phyloP scores from a whole-genome alignment of 2,329 filamentous ascomycete species.

The Nigrospora sphaerica region DNA sequence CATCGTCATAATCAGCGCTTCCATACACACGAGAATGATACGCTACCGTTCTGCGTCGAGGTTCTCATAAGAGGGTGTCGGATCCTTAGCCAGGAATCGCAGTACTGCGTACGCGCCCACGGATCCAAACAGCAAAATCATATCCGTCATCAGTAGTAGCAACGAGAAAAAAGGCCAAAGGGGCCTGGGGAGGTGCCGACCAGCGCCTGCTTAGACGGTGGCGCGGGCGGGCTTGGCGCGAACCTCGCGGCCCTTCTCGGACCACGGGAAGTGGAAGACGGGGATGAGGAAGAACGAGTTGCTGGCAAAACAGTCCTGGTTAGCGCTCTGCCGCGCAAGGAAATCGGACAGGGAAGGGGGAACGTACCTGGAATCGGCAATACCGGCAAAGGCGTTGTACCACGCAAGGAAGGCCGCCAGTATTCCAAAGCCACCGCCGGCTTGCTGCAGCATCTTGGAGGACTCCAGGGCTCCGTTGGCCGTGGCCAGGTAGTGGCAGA shows the following conservation, averaged over 20 bases:
- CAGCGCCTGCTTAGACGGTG: neutral
- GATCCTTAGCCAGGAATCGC: too few species aligned
- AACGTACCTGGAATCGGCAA: constrained; percentile 62
- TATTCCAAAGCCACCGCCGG: constrained; percentile 75
- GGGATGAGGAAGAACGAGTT: constrained; percentile 86
- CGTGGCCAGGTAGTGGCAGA: constrained; percentile 51
- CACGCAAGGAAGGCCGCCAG: constrained; percentile 75
- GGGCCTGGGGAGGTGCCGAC: too few species aligned
- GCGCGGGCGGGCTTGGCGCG: constrained; percentile 34
- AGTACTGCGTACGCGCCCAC: too few species aligned
- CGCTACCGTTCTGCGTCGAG: too few species aligned
- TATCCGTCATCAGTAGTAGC: too few species aligned
- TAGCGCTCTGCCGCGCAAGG: constrained; percentile 16
- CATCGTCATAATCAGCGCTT: too few species aligned
- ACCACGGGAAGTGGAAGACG: constrained; percentile 94
- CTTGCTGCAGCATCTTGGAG: constrained; percentile 50
- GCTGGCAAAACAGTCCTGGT: constrained; percentile 38
- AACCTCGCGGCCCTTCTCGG: constrained; percentile 61
- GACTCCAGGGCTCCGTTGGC: constrained; percentile 42
- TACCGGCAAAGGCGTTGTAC: constrained; percentile 81
- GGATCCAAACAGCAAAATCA: too few species aligned
- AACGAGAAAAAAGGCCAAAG: too few species aligned
- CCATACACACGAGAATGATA: too few species aligned
- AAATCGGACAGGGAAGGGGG: neutral
- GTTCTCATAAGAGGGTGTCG: too few species aligned